Evolutionary conservation across 345 rosid species (phyloP), one percentile per base, ranked within the genome.

Genomic region (Eucalyptus curtisii): DNA sequence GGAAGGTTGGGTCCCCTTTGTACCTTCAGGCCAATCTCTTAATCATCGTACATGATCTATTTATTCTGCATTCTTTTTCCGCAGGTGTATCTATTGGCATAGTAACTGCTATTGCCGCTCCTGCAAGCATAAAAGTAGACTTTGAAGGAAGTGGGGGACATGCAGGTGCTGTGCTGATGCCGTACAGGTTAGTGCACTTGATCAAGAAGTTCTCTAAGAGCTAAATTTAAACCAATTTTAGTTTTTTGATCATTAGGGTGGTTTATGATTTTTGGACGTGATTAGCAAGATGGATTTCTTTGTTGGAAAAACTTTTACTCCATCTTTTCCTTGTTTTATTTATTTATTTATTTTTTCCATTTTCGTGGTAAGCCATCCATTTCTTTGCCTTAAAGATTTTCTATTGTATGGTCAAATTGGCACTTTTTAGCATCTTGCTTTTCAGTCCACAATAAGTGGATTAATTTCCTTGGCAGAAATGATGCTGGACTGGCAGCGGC

Each of bases 401-500:
- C 66, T 19, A 40, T 76, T 76, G 84, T 6, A 20, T 13, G 8
- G 84, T 50, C 87, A 31, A 55, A 50, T 55, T 33, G 30, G 87
- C 87, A 86, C 82, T 30, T 87, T 57, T 59, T 85, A 49, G 33
- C 13, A 48, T 47, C 37, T 85, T 47, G 40, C 40, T 85, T 47
- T 20, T 49, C 37, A 15, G 53, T 27, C 49, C 66, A 50, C 13
- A 33, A 52, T 86, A 8, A 49, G 45, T 31, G 52, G 37, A 30
- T 45, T 33, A 50, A 81, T 30, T 10, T 49, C 64, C 85, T 57
- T 49, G 49, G 80, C 92, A 96, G 99, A 92, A 97, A 96, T 89
- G 99, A 97, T 91, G 99, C 99, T 1, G 99, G 99, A 68, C 94
- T 97, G 91, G 99, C 99, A 59, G 99, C 97, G 86, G 98, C 99